Evolutionary conservation across 371 early-diverging fungal species (phyloP).

Genomic region (Apophysomyces ossiformis): DNA sequence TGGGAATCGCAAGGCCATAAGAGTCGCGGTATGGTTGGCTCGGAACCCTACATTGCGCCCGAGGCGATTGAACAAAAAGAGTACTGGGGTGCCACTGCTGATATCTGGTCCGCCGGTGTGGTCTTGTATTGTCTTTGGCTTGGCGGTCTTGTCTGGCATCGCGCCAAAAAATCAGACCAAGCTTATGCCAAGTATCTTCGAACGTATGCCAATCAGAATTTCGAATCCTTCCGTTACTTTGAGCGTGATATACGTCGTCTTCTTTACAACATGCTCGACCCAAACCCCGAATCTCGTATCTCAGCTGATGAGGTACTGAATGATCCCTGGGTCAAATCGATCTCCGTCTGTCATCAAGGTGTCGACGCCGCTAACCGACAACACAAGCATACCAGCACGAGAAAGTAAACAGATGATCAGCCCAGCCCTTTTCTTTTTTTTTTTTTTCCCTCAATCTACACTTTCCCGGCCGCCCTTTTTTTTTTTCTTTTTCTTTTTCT

Average conservation of each 20-base stretch:
- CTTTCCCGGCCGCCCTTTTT: no score
- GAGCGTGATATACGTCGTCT: constrained; percentile 59
- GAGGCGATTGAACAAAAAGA: constrained; percentile 75
- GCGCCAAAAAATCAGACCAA: constrained; percentile 70
- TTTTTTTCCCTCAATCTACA: no score
- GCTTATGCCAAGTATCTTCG: constrained; percentile 56
- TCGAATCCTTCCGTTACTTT: constrained; percentile 66
- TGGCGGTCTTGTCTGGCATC: constrained; percentile 69
- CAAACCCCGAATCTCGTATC: constrained; percentile 53
- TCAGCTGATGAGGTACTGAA: constrained; percentile 62
- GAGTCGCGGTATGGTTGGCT: constrained; percentile 85
- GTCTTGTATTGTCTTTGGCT: constrained; percentile 77
- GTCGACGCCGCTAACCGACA: constrained; percentile 25
- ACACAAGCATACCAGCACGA: constrained; percentile 16
- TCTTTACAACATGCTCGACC: constrained; percentile 54
- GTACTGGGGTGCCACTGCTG: constrained; percentile 79
- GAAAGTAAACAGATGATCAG: not conserved
- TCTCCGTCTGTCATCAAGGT: constrained; percentile 47
- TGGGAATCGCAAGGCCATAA: constrained; percentile 76
- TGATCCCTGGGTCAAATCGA: constrained; percentile 73
- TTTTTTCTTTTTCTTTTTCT: no score
- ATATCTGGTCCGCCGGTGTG: constrained; percentile 87
- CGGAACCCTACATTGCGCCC: constrained; percentile 92
- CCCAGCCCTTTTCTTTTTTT: no score
- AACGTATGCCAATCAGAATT: constrained; percentile 49